phyloP scores from a whole-genome alignment of 345 rosid genomes.

The Gossypium longicalyx region DNA sequence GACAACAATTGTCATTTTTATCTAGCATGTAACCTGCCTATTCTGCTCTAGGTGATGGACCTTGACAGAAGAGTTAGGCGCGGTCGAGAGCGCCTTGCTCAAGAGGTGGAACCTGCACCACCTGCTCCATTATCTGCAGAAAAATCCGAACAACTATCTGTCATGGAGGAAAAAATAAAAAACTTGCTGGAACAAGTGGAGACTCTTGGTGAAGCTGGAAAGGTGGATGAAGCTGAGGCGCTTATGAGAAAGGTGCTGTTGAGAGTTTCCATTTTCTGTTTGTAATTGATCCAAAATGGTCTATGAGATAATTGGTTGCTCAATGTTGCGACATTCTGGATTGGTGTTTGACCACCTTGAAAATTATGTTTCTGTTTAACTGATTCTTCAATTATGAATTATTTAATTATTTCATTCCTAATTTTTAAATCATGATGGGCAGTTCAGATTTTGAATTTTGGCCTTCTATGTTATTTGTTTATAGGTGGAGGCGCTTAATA shows the following conservation, averaged over 20 bases:
- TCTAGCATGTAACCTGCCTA: constrained; percentile 1
- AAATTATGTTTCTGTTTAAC: neutral
- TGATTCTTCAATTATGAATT: neutral
- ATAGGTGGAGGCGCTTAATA: constrained; percentile 82
- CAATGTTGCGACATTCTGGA: neutral
- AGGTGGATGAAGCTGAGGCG: constrained; percentile 99
- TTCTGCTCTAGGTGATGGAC: constrained; percentile 68
- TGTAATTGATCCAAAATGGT: neutral
- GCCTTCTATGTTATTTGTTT: constrained; percentile 10
- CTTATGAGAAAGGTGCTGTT: constrained; percentile 87
- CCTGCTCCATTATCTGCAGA: constrained; percentile 69
- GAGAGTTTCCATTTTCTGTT: neutral
- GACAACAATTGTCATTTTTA: neutral
- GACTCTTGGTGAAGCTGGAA: constrained; percentile 93
- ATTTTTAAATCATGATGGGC: neutral
- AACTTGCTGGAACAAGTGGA: constrained; percentile 94
- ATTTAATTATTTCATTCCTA: neutral
- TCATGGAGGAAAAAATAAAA: constrained; percentile 88
- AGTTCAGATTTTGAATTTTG: neutral
- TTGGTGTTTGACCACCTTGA: neutral
- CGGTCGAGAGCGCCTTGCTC: constrained; percentile 91
- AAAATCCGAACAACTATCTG: constrained; percentile 77
- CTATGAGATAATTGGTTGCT: neutral
- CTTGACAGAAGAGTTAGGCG: constrained; percentile 96
- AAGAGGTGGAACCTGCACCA: constrained; percentile 81